Base-by-base conservation (phyloP, 2,329 filamentous ascomycete genomes). In the Arthrobotrys iridis region DNA sequence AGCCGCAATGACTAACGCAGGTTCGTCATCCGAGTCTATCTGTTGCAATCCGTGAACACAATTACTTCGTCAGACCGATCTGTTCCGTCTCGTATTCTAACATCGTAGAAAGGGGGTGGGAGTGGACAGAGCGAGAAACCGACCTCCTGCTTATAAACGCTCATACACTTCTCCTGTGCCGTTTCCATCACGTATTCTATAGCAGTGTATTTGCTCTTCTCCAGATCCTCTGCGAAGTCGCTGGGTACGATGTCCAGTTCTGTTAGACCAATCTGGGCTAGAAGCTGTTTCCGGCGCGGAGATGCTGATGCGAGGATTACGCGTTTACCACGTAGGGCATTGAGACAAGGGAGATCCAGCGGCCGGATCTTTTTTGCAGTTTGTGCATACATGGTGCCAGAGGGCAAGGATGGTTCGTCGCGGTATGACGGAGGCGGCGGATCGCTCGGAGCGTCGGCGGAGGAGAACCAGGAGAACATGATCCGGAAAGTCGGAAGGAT, bases 171-270 rank as follows among this genome's bases (percentile, higher is more conserved):
- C 79, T 90, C 88, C 20, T 88, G 88, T 2, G 94, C 94, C 1
- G 95, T 99, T 68, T 90, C 88, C 11, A 93, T 86, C 18, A 97
- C 95, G 84, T 99, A 99, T 83, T 96, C 93, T 82, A 92, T 91
- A 0, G 95, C 92, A 0, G 89, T 88, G 72, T 94, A 87, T 1
- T 83, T 82, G 5, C 84, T 82, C 82, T 98, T 97, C 79, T 92
- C 87, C 64, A 97, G 87, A 84, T 98, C 87, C 84, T 99, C 95
- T 60, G 92, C 90, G 77, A 92, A 89, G 63, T 87, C 89, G 43
- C 93, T 97, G 13, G 95, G 93, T 75, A 90, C 86, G 80, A 97
- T 88, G 83, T 98, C 93, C 80, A 97, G 83, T 80, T 93, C 90
- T 1, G 85, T 87, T 8, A 98, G 87, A 78, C 93, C 93, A 74